A percentile compares a stretch with the other conserved stretches of the same genome.
phyloP scores from a whole-genome alignment of 2,329 filamentous ascomycete genomes.

The Grosmannia serpens region DNA sequence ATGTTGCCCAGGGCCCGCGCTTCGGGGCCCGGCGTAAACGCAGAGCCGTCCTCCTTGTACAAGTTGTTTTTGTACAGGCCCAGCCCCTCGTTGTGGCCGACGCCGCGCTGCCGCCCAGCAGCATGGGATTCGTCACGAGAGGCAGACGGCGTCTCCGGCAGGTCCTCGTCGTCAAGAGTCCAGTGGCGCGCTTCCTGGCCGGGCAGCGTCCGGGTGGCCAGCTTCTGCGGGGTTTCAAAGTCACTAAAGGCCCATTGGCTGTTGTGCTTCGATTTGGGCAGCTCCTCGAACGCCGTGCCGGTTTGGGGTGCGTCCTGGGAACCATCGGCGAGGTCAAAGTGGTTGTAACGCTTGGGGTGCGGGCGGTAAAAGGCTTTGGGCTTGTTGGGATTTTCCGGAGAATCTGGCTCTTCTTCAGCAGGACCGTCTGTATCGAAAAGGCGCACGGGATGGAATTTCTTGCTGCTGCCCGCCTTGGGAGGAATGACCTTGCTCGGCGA shows the following conservation, averaged over 20 bases:
- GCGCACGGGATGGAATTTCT: constrained; percentile 51
- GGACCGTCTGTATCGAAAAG: constrained; percentile 39
- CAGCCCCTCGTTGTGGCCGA: constrained; percentile 55
- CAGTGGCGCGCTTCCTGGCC: constrained; percentile 67
- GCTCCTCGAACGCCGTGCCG: constrained; percentile 28
- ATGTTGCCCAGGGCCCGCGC: constrained; percentile 48
- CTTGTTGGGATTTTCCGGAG: constrained; percentile 25
- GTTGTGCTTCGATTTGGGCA: constrained; percentile 49
- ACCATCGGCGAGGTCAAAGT: constrained; percentile 72
- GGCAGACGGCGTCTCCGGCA: constrained; percentile 41
- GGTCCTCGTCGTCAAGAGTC: constrained; percentile 51
- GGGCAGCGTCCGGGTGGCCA: constrained; percentile 47
- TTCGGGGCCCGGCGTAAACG: constrained; percentile 22
- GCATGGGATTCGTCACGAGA: constrained; percentile 17
- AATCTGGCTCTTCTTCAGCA: constrained; percentile 23
- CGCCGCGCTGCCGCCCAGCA: constrained; percentile 34
- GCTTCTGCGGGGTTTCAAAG: constrained; percentile 72
- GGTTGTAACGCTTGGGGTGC: constrained; percentile 68
- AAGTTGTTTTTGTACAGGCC: constrained; percentile 70
- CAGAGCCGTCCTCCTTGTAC: constrained; percentile 45
- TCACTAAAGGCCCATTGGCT: constrained; percentile 84
- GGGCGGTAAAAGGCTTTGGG: constrained; percentile 44
- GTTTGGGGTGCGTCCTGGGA: constrained; percentile 34
- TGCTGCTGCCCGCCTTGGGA: constrained; percentile 43
- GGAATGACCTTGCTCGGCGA: constrained; percentile 28